Conservation (phyloP, 345 rosid species). For the Arabidopsis suecica region DNA sequence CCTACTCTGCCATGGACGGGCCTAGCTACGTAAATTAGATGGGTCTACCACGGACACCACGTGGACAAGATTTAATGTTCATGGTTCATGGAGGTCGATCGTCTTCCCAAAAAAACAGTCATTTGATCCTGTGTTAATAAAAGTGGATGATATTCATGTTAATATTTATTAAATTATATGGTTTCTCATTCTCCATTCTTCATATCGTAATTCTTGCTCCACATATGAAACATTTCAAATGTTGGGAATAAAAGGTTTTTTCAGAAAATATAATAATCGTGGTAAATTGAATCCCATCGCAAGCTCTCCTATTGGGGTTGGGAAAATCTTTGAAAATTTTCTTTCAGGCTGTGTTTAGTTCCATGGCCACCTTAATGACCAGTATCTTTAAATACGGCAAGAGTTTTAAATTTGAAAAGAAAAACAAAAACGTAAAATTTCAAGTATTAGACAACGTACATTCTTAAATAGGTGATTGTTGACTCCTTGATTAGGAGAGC, state of each 20-base stretch:
- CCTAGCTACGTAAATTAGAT: conserved; percentile 25
- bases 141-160: not conserved
- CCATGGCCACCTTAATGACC: not conserved
- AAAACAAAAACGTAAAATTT: not conserved
- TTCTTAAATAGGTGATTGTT: not conserved
- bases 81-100: conserved; percentile 2
- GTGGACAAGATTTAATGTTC: not conserved
- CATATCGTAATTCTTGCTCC: not conserved
- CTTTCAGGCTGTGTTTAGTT: not conserved
- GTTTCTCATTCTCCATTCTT: not conserved
- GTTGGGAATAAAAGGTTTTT: not conserved
- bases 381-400: not conserved
- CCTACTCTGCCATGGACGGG: conserved; percentile 15
- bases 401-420: not conserved
- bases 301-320: not conserved
- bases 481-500: conserved; percentile 3
- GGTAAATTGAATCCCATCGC: not conserved
- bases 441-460: not conserved
- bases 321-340: not conserved
- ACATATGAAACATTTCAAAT: not conserved
- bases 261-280: not conserved
- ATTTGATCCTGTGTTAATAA: not conserved
- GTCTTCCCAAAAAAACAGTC: conserved; percentile 6
- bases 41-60: conserved; percentile 17
- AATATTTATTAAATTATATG: not conserved